Conservation (phyloP, 352 stramenopile genomes). For the Globisporangium middletonii region DNA sequence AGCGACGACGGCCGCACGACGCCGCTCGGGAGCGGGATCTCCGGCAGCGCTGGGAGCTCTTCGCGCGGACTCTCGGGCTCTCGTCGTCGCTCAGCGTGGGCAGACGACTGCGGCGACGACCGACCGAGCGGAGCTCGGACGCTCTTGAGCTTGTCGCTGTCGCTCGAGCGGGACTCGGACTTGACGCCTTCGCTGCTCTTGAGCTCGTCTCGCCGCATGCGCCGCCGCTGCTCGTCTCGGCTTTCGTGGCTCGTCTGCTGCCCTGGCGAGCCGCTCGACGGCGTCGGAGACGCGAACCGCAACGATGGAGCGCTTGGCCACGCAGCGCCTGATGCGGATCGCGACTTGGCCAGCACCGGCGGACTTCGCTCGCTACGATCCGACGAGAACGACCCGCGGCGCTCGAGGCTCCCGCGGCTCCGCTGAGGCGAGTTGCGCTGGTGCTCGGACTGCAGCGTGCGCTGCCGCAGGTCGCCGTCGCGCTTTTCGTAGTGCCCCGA, state of each 20-base stretch:
- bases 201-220: constrained; percentile 1
- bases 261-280: constrained; percentile 1
- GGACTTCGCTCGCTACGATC: constrained; percentile 7
- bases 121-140: constrained; percentile 1
- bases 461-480: constrained; percentile 16
- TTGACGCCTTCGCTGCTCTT: constrained; percentile 1
- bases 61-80: constrained; percentile 21
- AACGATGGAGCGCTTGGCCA: constrained; percentile 3
- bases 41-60: constrained; percentile 52
- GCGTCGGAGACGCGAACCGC: not conserved
- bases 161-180: not conserved
- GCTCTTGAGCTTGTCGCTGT: constrained; percentile 2
- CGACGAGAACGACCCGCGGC: constrained; percentile 35
- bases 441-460: constrained; percentile 1
- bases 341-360: constrained; percentile 6
- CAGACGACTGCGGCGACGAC: constrained; percentile 2
- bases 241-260: constrained; percentile 9
- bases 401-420: constrained; percentile 31
- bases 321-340: constrained; percentile 4
- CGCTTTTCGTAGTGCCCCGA: constrained; percentile 13
- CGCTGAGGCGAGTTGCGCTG: constrained; percentile 15
- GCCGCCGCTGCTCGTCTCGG: constrained; percentile 5
- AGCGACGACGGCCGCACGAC: constrained; percentile 5
- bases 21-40: constrained; percentile 46
- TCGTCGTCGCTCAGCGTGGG: not conserved